Conservation (phyloP, 1,139 yeast genomes). For the Geotrichum carabidarum region DNA sequence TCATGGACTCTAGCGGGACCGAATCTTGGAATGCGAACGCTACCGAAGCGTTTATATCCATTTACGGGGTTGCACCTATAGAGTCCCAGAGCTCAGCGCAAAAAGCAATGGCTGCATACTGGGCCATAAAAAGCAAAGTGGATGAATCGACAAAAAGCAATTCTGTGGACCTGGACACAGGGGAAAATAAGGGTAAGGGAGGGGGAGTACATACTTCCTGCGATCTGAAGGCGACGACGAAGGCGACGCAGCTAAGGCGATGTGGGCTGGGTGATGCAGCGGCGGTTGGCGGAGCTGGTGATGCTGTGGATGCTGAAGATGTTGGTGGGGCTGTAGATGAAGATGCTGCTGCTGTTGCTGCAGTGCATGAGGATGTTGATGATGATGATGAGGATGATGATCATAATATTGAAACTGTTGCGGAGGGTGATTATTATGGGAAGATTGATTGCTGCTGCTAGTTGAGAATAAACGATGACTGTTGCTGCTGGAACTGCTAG, state of each 20-base stretch:
- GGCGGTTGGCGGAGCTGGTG: not conserved
- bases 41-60: too few species aligned
- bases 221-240: conserved; percentile 5
- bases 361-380: not conserved
- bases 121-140: not conserved
- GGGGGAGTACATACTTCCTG: conserved; percentile 7
- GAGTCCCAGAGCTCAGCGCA: not conserved
- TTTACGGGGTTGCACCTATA: not conserved
- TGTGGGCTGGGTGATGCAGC: not conserved
- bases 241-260: not conserved
- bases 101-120: not conserved
- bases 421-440: too few species aligned
- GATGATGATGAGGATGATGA: too few species aligned
- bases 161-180: not conserved
- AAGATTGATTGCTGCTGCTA: too few species aligned
- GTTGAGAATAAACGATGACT: too few species aligned
- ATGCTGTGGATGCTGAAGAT: not conserved
- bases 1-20: too few species aligned
- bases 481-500: not conserved
- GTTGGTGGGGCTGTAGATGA: not conserved
- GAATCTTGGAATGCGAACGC: too few species aligned
- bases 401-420: too few species aligned
- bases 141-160: not conserved
- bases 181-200: not conserved
- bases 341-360: conserved; percentile 2